These are phyloP conservation scores for Colletotrichum theobromicola DNA, from an alignment of 2,329 filamentous ascomycete genomes.

Conservation along the genomic window DNA sequence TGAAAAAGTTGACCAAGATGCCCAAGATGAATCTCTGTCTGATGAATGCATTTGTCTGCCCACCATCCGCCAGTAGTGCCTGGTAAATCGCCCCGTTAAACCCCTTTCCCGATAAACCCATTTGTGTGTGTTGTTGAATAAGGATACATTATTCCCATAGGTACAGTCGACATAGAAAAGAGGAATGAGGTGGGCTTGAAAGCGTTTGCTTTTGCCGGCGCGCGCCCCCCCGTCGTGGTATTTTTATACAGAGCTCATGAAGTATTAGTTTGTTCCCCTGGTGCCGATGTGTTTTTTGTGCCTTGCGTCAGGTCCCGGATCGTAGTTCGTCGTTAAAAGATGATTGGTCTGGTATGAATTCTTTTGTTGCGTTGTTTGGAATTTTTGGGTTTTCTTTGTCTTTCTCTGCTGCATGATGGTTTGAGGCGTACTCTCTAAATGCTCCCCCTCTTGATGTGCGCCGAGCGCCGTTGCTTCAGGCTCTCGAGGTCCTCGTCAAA, in stretches of 20 bases:
- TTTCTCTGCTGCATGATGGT: background rate
- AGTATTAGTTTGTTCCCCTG: background rate
- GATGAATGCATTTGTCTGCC: background rate
- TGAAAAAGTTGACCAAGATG: background rate
- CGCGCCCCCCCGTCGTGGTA: background rate
- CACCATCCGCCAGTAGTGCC: background rate
- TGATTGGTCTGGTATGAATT: constrained; percentile 10
- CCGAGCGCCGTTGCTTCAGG: constrained; percentile 35
- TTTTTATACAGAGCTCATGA: constrained; percentile 7
- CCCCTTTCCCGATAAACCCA: background rate
- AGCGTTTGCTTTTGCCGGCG: background rate
- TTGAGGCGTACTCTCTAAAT: constrained; percentile 33
- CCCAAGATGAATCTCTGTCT: background rate
- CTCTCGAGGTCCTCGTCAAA: constrained; percentile 50
- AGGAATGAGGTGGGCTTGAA: background rate
- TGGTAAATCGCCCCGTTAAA: background rate
- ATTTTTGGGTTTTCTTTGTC: background rate
- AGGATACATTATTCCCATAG: constrained; percentile 13
- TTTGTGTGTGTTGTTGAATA: background rate
- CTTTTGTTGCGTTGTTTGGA: background rate
- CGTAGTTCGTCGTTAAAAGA: constrained; percentile 17
- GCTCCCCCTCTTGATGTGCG: constrained; percentile 51
- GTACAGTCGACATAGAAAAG: constrained; percentile 12
- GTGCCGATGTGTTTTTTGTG: background rate
- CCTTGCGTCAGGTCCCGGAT: constrained; percentile 8